Base-by-base conservation (phyloP, 495 filamentous ascomycete genomes). In the Peziza echinospora region DNA sequence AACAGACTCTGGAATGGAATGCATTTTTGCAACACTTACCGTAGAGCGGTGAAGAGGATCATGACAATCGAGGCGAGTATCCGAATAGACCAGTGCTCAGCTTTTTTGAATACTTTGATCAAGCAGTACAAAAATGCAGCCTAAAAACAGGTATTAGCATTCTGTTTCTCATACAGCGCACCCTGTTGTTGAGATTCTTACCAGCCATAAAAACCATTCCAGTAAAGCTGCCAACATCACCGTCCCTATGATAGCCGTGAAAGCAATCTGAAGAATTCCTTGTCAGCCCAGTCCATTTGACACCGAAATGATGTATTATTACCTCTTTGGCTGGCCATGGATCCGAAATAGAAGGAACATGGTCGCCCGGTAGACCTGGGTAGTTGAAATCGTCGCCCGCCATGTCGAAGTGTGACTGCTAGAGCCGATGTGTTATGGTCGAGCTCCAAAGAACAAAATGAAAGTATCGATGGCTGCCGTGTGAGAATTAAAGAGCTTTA, bases 141-240 rank as follows among this genome's bases (percentile, higher is more conserved):
- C 54, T 56, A 42, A 37, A 39, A 44, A 23, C 22, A 43, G 13
- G 30, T 37, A 37, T 6, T 42, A 51, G 21, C 24, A n/a, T 30
- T 45, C 44, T 26, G 21, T 17, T 46, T 21, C n/a, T n/a, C 16
- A 42, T 7, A 17, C 19, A 43, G 22, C 17, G 4, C 16, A 26
- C 9, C 17, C 17, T 43, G 30, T 21, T 5, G 30, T 21, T 11
- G 26, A 21, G 21, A 6, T 26, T 13, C 43, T 46, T 56, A 56
- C 76, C 39, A 94, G 71, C 81, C 85, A 94, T 4, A 97, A 71
- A 43, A 93, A 73, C 89, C 89, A 96, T 64, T 97, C 89, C 19
- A 93, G 69, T 21, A 84, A 67, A 2, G 89, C 89, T 39, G 79
- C 80, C 1, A 85, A 54, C 78, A 94, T 81, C 19, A 94, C 67